Conservation (phyloP, 2,329 filamentous ascomycete genomes). For the Fusarium decemcellulare region DNA sequence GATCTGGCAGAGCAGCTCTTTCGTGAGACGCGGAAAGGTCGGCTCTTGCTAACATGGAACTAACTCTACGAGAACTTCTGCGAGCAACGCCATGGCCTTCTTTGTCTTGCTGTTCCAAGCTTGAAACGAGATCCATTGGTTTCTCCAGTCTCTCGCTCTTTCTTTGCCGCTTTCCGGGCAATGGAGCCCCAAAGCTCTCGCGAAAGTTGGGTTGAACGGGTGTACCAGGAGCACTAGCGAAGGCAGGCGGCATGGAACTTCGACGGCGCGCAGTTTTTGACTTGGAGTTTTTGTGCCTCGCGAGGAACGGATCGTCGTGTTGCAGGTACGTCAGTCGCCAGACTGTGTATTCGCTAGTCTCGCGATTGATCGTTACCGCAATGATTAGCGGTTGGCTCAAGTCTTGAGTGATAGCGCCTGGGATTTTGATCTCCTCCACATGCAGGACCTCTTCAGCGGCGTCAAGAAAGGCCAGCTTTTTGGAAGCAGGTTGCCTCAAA, state of each 20-base stretch:
- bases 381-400: slow-evolving; percentile 73
- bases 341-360: slow-evolving; percentile 83
- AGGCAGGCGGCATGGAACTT: slow-evolving; percentile 76
- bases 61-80: slow-evolving; percentile 82
- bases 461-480: slow-evolving; percentile 73
- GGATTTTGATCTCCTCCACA: slow-evolving; percentile 76
- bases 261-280: slow-evolving; percentile 66
- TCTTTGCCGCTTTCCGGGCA: slow-evolving; percentile 67
- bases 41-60: slow-evolving; percentile 89
- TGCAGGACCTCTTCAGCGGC: slow-evolving; percentile 87
- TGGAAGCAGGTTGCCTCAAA: slow-evolving; percentile 52
- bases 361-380: slow-evolving; percentile 85
- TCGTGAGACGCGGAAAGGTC: slow-evolving; percentile 91
- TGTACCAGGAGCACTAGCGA: slow-evolving; percentile 82
- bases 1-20: slow-evolving; percentile 83
- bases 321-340: slow-evolving; percentile 87
- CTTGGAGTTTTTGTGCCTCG: slow-evolving; percentile 62
- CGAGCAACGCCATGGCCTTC: slow-evolving; percentile 66
- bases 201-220: slow-evolving; percentile 79
- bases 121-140: slow-evolving; percentile 74
- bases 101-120: slow-evolving; percentile 77
- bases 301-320: slow-evolving; percentile 70
- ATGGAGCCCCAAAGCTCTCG: slow-evolving; percentile 80
- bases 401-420: slow-evolving; percentile 55
- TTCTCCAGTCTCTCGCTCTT: slow-evolving; percentile 67